Evolutionary conservation across 768 basidiomycete genomes (phyloP), one percentile per base, ranked within the genome.

Genomic region (Amanita polypyramis): DNA sequence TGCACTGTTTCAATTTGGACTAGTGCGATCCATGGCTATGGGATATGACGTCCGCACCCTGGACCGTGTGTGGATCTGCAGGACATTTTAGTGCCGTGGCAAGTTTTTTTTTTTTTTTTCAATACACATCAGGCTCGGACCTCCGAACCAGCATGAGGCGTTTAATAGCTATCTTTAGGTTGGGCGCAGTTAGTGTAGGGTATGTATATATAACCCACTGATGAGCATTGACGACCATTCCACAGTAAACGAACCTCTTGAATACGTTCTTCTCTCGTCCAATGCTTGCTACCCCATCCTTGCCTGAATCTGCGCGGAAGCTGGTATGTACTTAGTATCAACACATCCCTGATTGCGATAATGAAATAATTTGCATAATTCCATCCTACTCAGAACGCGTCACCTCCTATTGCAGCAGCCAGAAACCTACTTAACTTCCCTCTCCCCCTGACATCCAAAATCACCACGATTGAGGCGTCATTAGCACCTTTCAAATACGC

Each of bases 401-500:
- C 30, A 32, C 19, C 10, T 34, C 23, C 47, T 17, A 29, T 8
- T 5, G 8, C 40, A 8, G 25, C 17, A 2, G 11, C 29, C 8
- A 23, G 9, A 2, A 20, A n/a, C n/a, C 23, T 39, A 11, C 15
- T 23, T 4, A 17, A 20, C 9, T 34, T 30, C 32, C n/a, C 12
- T 3, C 15, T 32, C 15, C 33, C 41, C 21, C 19, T 19, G 14
- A 42, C 29, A 20, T 30, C 17, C 27, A 42, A 42, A 32, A 8
- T 41, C 25, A 52, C 52, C 14, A 37, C 55, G 41, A 49, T 56
- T 15, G 64, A 65, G 50, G 57, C 58, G 2, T 50, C 55, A 4
- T 37, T 59, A 21, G 56, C 62, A 0, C 64, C 64, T 8, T 51
- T 53, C 14, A 65, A 65, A 56, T 65, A 65, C 39, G 56, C 62